phyloP scores from a whole-genome alignment of 2,329 filamentous ascomycete genomes.

The Didymella pinodella region DNA sequence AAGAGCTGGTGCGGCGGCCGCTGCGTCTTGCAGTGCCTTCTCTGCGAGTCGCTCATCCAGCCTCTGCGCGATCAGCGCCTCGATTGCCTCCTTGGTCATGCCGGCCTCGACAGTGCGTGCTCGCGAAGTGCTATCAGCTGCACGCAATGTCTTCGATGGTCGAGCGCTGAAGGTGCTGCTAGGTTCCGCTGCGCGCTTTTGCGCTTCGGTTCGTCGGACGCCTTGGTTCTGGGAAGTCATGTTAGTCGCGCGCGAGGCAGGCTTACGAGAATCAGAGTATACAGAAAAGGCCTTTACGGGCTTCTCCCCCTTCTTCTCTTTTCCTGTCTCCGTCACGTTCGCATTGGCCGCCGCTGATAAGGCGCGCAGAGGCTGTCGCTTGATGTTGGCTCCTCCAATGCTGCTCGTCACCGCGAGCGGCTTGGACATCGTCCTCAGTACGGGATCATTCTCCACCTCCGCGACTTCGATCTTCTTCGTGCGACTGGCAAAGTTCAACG shows the following conservation, averaged over 20 bases:
- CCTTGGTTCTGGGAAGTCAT: slow-evolving; percentile 45
- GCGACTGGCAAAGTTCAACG: slow-evolving; percentile 91
- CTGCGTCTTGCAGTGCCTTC: slow-evolving; percentile 67
- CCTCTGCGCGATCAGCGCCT: slow-evolving; percentile 90
- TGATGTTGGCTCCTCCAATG: slow-evolving; percentile 51
- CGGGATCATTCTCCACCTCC: slow-evolving; percentile 93
- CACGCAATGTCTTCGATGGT: slow-evolving; percentile 51
- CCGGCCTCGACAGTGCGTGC: slow-evolving; percentile 40
- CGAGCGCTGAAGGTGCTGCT: slow-evolving; percentile 47
- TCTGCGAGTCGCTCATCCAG: slow-evolving; percentile 87
- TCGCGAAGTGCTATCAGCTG: slow-evolving; percentile 47
- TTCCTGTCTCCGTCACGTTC: slow-evolving; percentile 64
- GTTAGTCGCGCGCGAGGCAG: slow-evolving; percentile 39
- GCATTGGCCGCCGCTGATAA: slow-evolving; percentile 79
- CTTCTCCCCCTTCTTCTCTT: slow-evolving; percentile 66
- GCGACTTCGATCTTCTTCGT: slow-evolving; percentile 96
- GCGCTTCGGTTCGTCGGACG: slow-evolving; percentile 49
- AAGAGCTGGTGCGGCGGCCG: slow-evolving; percentile 60
- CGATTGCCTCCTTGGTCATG: slow-evolving; percentile 73
- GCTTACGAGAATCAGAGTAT: slow-evolving; percentile 70
- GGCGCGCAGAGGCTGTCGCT: slow-evolving; percentile 80
- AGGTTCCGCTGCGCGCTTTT: slow-evolving; percentile 56
- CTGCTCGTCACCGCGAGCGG: slow-evolving; percentile 49
- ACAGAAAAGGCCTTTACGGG: slow-evolving; percentile 86
- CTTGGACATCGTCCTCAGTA: slow-evolving; percentile 64